Evolutionary conservation across 2,329 filamentous ascomycete species (phyloP).

Genomic region (Botrytis paeoniae): DNA sequence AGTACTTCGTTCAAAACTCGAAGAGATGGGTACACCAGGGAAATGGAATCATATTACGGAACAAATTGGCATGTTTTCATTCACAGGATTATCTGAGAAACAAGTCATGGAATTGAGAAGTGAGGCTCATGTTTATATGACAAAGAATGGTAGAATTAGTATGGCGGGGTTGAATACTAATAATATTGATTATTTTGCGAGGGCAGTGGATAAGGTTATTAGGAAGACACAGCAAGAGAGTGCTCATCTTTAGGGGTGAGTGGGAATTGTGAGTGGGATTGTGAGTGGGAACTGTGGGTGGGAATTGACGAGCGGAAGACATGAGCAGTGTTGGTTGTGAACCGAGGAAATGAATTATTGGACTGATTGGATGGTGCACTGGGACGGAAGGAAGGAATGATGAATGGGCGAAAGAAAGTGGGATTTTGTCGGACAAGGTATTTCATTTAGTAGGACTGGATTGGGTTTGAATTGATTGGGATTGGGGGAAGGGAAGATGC

Average conservation of each 20-base stretch:
- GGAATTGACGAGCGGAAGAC: too few relatives aligned
- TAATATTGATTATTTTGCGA: conserved; percentile 91
- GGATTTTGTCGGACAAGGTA: neutral
- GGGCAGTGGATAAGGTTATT: conserved; percentile 83
- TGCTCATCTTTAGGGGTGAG: conserved; percentile 2
- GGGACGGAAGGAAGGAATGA: neutral
- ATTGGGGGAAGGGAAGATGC: neutral
- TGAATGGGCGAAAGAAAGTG: neutral
- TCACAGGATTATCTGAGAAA: conserved; percentile 72
- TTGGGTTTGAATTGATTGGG: neutral
- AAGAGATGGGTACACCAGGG: conserved; percentile 80
- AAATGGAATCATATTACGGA: conserved; percentile 97
- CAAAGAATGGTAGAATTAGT: conserved; percentile 95
- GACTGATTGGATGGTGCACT: too few relatives aligned
- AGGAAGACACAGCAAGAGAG: conserved; percentile 29
- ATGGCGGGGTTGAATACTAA: conserved; percentile 96
- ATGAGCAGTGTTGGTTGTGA: too few relatives aligned
- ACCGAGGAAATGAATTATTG: too few relatives aligned
- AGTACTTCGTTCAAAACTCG: conserved; percentile 73
- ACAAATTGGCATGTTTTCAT: conserved; percentile 99
- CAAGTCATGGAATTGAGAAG: conserved; percentile 70
- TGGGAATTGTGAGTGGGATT: too few relatives aligned
- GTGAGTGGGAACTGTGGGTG: too few relatives aligned
- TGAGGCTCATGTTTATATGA: conserved; percentile 81
- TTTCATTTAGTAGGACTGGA: neutral